phyloP scores from a whole-genome alignment of 345 rosid species.

The Eucalyptus coolabah region DNA sequence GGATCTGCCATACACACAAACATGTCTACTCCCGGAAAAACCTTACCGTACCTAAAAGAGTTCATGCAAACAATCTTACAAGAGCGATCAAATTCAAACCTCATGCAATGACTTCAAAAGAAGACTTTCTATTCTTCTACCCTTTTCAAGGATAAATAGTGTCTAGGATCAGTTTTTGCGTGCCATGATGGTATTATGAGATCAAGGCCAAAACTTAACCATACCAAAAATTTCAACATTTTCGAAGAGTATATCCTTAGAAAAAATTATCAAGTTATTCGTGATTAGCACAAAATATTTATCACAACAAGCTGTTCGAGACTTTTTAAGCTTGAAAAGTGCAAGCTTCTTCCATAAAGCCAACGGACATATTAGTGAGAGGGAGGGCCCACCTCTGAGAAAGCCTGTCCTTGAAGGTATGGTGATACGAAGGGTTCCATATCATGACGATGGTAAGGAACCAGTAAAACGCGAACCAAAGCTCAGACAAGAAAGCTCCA shows the following conservation, averaged over 20 bases:
- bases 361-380: neutral
- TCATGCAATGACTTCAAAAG: neutral
- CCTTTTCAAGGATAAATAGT: neutral
- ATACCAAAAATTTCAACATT: neutral
- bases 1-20: constrained; percentile 71
- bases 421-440: constrained; percentile 1
- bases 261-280: neutral
- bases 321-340: neutral
- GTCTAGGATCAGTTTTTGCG: neutral
- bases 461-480: constrained; percentile 19
- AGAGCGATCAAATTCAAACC: neutral
- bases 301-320: neutral
- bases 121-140: neutral
- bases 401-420: constrained; percentile 12
- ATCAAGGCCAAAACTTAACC: neutral
- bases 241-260: neutral
- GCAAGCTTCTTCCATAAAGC: neutral
- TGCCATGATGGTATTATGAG: neutral
- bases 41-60: constrained; percentile 1
- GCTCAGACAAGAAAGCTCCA: constrained; percentile 9
- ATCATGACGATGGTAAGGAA: neutral
- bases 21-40: constrained; percentile 44
- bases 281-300: neutral
- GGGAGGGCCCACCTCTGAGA: neutral
- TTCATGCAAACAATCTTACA: neutral